Evolutionary conservation across 1,284 basidiomycete genomes (phyloP).

Genomic region (Thecaphora thlaspeos): DNA sequence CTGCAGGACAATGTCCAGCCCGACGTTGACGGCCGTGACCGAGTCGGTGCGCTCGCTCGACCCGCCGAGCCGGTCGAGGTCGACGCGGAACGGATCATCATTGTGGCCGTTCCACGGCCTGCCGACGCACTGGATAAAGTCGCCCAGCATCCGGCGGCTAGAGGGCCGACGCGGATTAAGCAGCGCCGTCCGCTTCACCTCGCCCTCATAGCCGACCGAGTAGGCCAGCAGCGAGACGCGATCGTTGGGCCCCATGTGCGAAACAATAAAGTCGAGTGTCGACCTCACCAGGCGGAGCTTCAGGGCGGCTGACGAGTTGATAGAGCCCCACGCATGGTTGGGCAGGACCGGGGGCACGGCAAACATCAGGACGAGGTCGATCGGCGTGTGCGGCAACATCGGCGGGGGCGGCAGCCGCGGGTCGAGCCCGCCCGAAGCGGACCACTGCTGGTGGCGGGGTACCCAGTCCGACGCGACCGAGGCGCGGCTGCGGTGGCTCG

Average conservation of each 20-base stretch:
- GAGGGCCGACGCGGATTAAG: constrained; percentile 36
- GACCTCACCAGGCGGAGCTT: constrained; percentile 50
- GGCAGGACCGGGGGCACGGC: constrained; percentile 67
- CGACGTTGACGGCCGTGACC: constrained; percentile 50
- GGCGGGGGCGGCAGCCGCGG: constrained; percentile 44
- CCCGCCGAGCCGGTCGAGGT: constrained; percentile 41
- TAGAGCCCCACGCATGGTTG: constrained; percentile 59
- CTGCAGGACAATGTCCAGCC: constrained; percentile 83
- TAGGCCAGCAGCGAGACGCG: constrained; percentile 47
- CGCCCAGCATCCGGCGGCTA: constrained; percentile 28
- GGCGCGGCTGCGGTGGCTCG: constrained; percentile 9
- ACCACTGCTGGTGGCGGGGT: constrained; percentile 43
- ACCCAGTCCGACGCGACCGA: constrained; percentile 19
- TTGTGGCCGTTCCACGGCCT: constrained; percentile 38
- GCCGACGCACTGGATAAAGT: constrained; percentile 44
- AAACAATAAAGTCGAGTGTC: constrained; percentile 47
- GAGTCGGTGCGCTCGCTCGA: constrained; percentile 46
- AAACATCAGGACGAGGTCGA: constrained; percentile 88
- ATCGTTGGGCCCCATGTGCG: constrained; percentile 46
- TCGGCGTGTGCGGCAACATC: constrained; percentile 72
- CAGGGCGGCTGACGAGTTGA: constrained; percentile 70
- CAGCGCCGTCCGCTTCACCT: constrained; percentile 42
- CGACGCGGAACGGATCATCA: constrained; percentile 42
- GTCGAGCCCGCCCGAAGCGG: constrained; percentile 46
- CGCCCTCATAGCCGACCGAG: constrained; percentile 39